Conservation (phyloP, 139 green algal genomes). For the Asterochloris sp. region DNA sequence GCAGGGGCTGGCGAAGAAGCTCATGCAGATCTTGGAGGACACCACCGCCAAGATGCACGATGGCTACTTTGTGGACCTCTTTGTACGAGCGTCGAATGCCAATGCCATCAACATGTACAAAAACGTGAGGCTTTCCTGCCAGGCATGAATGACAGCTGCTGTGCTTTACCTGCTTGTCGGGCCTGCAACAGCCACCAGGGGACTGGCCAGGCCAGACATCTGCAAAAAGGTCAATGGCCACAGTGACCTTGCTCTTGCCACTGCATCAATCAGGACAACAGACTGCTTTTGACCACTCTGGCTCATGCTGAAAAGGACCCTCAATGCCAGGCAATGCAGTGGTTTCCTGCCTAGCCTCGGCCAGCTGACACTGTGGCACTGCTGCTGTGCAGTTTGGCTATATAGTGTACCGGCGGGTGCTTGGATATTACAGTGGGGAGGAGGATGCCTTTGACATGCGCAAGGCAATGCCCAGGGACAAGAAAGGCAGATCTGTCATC, state of each 20-base stretch:
- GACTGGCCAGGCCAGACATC: too few species aligned
- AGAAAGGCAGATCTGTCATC: conserved; percentile 69
- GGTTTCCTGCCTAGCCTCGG: too few species aligned
- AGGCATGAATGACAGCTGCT: too few species aligned
- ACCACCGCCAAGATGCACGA: conserved; percentile 73
- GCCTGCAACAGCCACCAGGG: too few species aligned
- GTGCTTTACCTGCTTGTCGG: too few species aligned
- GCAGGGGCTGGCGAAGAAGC: conserved; percentile 76
- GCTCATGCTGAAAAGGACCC: too few species aligned
- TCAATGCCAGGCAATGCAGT: too few species aligned
- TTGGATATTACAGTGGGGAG: conserved; percentile 88
- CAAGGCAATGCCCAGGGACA: conserved; percentile 92
- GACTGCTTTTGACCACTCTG: too few species aligned
- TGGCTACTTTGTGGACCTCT: conserved; percentile 98
- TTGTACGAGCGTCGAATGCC: conserved; percentile 90
- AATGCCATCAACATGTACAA: conserved; percentile 95
- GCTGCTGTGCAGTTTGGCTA: conserved; percentile 79
- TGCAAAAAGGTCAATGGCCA: too few species aligned
- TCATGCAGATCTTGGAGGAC: conserved; percentile 92
- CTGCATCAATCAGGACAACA: too few species aligned
- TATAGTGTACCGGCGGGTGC: conserved; percentile 81
- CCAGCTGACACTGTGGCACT: background rate
- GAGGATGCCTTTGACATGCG: conserved; percentile 98
- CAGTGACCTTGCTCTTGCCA: too few species aligned
- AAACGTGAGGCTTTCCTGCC: conserved; percentile 32